Evolutionary conservation across 805 yeast species (phyloP).

Genomic region (Metschnikowia rubicola): DNA sequence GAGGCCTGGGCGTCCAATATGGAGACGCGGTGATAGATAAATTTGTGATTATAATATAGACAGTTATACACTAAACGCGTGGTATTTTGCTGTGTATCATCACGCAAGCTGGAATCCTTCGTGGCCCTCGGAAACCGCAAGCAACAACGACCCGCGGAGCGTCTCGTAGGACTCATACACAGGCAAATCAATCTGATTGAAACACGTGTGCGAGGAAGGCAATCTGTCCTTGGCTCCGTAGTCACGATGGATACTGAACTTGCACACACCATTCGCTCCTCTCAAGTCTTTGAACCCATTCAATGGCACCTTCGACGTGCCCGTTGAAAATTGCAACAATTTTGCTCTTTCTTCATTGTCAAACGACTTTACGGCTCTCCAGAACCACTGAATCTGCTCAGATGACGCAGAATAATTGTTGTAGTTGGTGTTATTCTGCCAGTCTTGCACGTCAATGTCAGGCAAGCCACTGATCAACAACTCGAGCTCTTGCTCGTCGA

Average conservation of each 20-base stretch:
- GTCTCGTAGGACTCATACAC: constrained; percentile 88
- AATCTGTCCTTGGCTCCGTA: constrained; percentile 81
- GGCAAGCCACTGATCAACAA: constrained; percentile 91
- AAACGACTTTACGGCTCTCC: constrained; percentile 96
- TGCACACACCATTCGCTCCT: constrained; percentile 82
- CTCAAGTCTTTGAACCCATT: constrained; percentile 88
- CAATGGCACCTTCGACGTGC: constrained; percentile 93
- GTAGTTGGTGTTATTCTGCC: constrained; percentile 84
- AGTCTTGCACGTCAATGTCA: constrained; percentile 91
- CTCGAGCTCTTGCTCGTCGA: constrained; percentile 95
- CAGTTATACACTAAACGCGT: neutral
- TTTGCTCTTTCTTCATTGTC: constrained; percentile 93
- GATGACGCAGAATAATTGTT: constrained; percentile 79
- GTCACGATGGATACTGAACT: constrained; percentile 86
- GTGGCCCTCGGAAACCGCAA: constrained; percentile 91
- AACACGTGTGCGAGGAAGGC: constrained; percentile 96
- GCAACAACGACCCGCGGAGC: constrained; percentile 69
- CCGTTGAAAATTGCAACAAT: constrained; percentile 91
- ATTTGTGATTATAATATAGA: neutral
- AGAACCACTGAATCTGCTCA: constrained; percentile 90
- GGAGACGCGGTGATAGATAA: neutral
- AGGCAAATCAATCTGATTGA: constrained; percentile 91
- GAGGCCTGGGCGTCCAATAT: constrained; percentile 29
- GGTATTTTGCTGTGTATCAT: neutral
- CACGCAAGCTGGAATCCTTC: constrained; percentile 91